Evolutionary conservation across 495 filamentous ascomycete genomes (phyloP).

Genomic region (Talaromyces nanjingensis): DNA sequence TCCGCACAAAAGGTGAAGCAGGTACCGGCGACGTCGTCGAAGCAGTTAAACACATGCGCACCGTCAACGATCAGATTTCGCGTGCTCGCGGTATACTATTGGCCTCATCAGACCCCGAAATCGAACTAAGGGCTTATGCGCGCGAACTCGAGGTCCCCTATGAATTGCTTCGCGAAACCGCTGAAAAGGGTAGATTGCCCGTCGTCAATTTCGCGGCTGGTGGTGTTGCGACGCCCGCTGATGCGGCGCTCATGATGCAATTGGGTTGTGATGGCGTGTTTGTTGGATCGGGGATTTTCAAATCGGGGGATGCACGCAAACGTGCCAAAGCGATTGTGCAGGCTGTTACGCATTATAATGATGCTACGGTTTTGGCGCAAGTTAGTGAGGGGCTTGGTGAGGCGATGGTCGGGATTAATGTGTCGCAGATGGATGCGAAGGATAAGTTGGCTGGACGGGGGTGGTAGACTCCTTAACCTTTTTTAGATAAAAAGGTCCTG

Average conservation of each 20-base stretch:
- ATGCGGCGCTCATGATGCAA: conserved; percentile 99
- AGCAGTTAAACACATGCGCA: conserved; percentile 92
- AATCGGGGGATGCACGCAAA: conserved; percentile 80
- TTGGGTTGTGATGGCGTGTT: conserved; percentile 97
- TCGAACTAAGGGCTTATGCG: conserved; percentile 70
- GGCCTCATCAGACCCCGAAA: conserved; percentile 55
- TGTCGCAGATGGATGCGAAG: conserved; percentile 58
- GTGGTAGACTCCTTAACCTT: conserved; percentile 49
- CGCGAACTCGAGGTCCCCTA: conserved; percentile 73
- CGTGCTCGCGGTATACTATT: conserved; percentile 56
- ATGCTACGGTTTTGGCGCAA: conserved; percentile 80
- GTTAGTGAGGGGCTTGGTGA: conserved; percentile 81
- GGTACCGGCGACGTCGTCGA: conserved; percentile 98
- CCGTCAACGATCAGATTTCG: conserved; percentile 78
- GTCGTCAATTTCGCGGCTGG: conserved; percentile 99
- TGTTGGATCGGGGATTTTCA: conserved; percentile 95
- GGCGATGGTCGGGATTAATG: conserved; percentile 94
- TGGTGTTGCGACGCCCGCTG: conserved; percentile 90
- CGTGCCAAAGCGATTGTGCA: conserved; percentile 91
- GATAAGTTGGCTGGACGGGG: conserved; percentile 84
- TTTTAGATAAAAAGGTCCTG: background rate
- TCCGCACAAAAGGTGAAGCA: conserved; percentile 96
- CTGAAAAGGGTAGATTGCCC: conserved; percentile 77
- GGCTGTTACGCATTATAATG: conserved; percentile 82
- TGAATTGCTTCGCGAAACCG: conserved; percentile 75